Conservation (phyloP, 768 basidiomycete species). For the Pleurotus pulmonarius region DNA sequence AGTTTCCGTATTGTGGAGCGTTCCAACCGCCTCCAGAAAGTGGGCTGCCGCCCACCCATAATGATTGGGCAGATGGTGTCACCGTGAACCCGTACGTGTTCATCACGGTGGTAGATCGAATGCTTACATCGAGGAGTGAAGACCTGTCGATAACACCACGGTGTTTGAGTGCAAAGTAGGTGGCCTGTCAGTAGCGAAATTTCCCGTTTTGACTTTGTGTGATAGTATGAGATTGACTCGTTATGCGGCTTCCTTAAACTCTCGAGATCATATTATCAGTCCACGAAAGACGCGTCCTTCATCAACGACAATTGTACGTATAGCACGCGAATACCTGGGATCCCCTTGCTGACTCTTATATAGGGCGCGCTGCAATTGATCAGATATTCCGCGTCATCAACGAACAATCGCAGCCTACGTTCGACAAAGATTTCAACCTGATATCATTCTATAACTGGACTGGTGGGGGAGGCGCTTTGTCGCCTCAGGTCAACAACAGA, state of each 20-base stretch:
- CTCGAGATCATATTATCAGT: constrained; percentile 66
- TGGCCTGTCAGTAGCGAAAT: background rate
- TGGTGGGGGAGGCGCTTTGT: constrained; percentile 59
- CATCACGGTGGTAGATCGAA: background rate
- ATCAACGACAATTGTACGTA: constrained; percentile 65
- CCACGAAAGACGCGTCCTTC: constrained; percentile 69
- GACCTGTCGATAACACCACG: constrained; percentile 62
- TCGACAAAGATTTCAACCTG: constrained; percentile 68
- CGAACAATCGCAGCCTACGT: constrained; percentile 72
- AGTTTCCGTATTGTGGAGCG: constrained; percentile 77
- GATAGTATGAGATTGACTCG: constrained; percentile 76
- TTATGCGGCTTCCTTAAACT: constrained; percentile 78
- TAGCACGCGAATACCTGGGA: background rate
- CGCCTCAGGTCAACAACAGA: constrained; percentile 58
- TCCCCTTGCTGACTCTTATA: constrained; percentile 6
- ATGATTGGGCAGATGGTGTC: constrained; percentile 67
- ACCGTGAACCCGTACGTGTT: constrained; percentile 66
- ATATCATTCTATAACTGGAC: constrained; percentile 84
- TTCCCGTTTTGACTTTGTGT: background rate
- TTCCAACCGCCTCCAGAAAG: constrained; percentile 82
- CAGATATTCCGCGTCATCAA: constrained; percentile 75
- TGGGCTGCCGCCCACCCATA: constrained; percentile 57
- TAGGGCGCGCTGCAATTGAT: constrained; percentile 65
- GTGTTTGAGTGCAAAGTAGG: constrained; percentile 82
- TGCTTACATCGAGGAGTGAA: constrained; percentile 18